These are phyloP conservation scores for Agaricus blazei DNA, from an alignment of 768 basidiomycete genomes.

Conservation along the genomic window DNA sequence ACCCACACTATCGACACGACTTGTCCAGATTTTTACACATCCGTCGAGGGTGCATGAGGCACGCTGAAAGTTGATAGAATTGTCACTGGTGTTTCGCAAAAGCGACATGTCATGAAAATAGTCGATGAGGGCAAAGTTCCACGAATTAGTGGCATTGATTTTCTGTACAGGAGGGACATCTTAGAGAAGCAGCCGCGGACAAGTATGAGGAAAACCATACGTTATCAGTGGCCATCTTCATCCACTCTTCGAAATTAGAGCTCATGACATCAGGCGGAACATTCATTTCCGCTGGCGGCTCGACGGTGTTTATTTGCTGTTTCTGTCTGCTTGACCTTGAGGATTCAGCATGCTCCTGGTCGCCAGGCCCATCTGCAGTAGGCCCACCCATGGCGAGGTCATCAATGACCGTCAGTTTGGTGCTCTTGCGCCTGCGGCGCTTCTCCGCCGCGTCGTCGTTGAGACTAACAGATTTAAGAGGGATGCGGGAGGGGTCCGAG, in stretches of 20 bases:
- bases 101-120: conserved; percentile 99
- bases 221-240: conserved; percentile 99
- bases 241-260: conserved; percentile 98
- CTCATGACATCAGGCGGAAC: conserved; percentile 81
- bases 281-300: conserved; percentile 51
- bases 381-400: conserved; percentile 49
- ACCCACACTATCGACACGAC: conserved; percentile 93
- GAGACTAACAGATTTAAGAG: conserved; percentile 46
- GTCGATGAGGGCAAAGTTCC: conserved; percentile 97
- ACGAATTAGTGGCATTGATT: conserved; percentile 97
- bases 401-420: conserved; percentile 55
- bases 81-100: conserved; percentile 86
- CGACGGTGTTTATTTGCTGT: conserved; percentile 57
- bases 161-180: conserved; percentile 49
- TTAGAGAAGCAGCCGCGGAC: conserved; percentile 11
- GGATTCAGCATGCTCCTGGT: conserved; percentile 34
- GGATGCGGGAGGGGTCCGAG: conserved; percentile 28
- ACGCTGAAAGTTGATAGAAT: conserved; percentile 98
- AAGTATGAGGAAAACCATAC: conserved; percentile 38
- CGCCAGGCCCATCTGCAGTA: conserved; percentile 35
- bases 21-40: conserved; percentile 99
- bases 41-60: conserved; percentile 97
- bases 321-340: conserved; percentile 53
- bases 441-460: conserved; percentile 91
- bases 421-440: conserved; percentile 74